A percentile compares a stretch with the other conserved stretches of the same genome.
Evolutionary conservation across 331 rosid genomes (phyloP).

Genomic region (Acacia pycnantha): DNA sequence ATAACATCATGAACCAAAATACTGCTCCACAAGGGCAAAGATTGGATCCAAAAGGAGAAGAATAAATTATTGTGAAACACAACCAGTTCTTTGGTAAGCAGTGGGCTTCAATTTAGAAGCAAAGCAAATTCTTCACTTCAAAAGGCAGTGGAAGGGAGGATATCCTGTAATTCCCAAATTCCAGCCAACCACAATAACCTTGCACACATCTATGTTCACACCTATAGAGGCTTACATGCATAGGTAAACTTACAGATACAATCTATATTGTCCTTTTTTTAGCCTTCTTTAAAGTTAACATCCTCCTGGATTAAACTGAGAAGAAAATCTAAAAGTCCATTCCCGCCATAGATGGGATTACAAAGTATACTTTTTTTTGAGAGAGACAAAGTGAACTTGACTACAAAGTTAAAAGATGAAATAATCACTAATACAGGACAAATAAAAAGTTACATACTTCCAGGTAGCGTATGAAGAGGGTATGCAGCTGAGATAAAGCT

Average conservation of each 20-base stretch:
- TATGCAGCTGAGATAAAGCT: constrained; percentile 19
- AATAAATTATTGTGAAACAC: not conserved
- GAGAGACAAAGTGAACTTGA: not conserved
- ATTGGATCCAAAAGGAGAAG: constrained; percentile 9
- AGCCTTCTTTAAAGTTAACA: not conserved
- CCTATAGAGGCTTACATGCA: not conserved
- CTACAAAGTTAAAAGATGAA: constrained; percentile 10
- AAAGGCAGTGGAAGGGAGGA: not conserved
- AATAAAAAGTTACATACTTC: constrained; percentile 57
- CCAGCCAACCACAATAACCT: not conserved
- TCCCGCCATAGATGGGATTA: constrained; percentile 1
- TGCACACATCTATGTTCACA: not conserved
- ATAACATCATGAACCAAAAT: not conserved
- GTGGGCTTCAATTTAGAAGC: not conserved
- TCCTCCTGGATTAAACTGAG: not conserved
- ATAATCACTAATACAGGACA: constrained; percentile 5
- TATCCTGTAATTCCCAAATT: not conserved
- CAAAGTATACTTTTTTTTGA: not conserved
- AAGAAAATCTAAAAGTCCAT: constrained; percentile 9
- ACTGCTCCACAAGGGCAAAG: constrained; percentile 16
- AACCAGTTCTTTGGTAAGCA: constrained; percentile 6
- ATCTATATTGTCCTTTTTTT: not conserved
- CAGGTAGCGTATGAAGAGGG: constrained; percentile 54
- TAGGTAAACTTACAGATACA: not conserved
- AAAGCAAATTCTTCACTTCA: not conserved